Conservation (phyloP, 495 filamentous ascomycete genomes). For the Aspergillus mulundensis region DNA sequence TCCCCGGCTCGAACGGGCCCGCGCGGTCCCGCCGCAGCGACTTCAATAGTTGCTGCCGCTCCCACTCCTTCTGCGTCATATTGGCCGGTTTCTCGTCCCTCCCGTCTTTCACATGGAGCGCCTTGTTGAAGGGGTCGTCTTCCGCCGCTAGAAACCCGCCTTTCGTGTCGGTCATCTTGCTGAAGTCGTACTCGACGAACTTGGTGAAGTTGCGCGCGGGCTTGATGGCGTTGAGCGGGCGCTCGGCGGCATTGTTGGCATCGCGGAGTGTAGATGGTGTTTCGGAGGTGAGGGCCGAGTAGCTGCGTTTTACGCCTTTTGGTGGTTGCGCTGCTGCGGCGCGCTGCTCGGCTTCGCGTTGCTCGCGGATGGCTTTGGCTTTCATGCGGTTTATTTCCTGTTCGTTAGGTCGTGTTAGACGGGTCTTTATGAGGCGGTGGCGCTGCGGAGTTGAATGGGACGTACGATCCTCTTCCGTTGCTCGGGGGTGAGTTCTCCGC, state of each 20-base stretch:
- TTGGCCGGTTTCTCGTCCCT: constrained; percentile 67
- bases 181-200: constrained; percentile 96
- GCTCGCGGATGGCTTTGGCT: constrained; percentile 83
- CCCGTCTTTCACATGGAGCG: constrained; percentile 53
- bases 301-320: constrained; percentile 56
- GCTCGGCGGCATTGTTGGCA: constrained; percentile 37
- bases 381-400: constrained; percentile 88
- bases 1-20: constrained; percentile 81
- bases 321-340: constrained; percentile 23
- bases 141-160: constrained; percentile 84
- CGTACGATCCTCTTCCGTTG: not conserved
- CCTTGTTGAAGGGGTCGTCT: constrained; percentile 86
- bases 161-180: constrained; percentile 96
- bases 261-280: constrained; percentile 65
- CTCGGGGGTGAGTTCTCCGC: not conserved
- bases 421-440: not conserved
- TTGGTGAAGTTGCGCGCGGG: constrained; percentile 79
- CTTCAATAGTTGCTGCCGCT: constrained; percentile 66
- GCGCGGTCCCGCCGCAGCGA: constrained; percentile 66
- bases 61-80: constrained; percentile 94
- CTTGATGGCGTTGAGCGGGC: constrained; percentile 56
- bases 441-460: not conserved
- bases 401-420: not conserved
- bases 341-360: constrained; percentile 55
- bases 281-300: constrained; percentile 58